phyloP scores from a whole-genome alignment of 148 eudicot species.

The Chenopodium formosanum region DNA sequence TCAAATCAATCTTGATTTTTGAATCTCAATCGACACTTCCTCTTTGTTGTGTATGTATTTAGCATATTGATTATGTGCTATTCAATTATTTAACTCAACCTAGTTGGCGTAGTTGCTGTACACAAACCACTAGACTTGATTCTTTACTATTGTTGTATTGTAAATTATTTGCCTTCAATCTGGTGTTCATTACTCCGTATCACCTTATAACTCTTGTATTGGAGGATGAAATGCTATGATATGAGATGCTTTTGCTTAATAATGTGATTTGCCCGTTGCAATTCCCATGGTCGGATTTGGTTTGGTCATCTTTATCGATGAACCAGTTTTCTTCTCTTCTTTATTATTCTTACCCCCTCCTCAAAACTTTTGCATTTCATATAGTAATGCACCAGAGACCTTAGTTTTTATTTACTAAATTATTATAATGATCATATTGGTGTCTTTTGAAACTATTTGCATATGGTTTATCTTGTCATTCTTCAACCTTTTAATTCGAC shows the following conservation, averaged over 20 bases:
- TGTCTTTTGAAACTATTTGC: background rate
- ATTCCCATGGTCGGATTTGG: background rate
- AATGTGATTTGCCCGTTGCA: background rate
- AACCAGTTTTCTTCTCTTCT: too few species aligned
- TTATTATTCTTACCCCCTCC: background rate
- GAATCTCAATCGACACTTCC: background rate
- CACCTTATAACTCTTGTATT: background rate
- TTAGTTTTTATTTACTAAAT: too few species aligned
- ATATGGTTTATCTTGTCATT: background rate
- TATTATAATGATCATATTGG: background rate
- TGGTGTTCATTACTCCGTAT: constrained; percentile 3
- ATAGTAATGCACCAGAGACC: too few species aligned
- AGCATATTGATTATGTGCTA: background rate
- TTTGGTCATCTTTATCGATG: background rate
- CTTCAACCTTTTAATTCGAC: background rate
- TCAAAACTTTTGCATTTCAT: too few species aligned
- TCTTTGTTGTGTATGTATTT: constrained; percentile 13
- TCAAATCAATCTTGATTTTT: constrained; percentile 36
- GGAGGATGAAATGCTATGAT: background rate
- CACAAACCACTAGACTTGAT: background rate
- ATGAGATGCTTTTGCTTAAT: background rate
- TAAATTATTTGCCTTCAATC: constrained; percentile 2
- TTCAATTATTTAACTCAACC: background rate
- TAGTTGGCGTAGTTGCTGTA: constrained; percentile 8
- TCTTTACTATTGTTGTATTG: constrained; percentile 5